Percentiles rank a stretch among this genome's conserved stretches.
phyloP scores from a whole-genome alignment of 1,284 basidiomycete species.

The Abortiporus biennis region DNA sequence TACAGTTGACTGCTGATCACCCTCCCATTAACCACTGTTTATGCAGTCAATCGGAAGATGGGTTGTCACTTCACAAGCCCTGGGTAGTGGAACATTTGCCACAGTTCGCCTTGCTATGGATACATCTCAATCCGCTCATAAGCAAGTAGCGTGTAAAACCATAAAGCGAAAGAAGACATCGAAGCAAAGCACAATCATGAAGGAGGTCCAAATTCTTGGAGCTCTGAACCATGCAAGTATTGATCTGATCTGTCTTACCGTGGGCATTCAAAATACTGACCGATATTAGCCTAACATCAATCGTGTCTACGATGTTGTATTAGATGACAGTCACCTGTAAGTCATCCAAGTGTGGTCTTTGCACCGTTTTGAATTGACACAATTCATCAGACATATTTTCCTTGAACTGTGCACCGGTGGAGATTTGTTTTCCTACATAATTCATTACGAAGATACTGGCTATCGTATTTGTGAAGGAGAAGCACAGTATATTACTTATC shows the following conservation, averaged over 20 bases:
- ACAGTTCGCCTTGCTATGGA: conserved; percentile 75
- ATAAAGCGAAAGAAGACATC: conserved; percentile 54
- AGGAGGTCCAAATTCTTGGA: conserved; percentile 71
- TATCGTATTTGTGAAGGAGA: conserved; percentile 68
- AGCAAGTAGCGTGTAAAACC: conserved; percentile 82
- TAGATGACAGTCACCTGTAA: conserved; percentile 57
- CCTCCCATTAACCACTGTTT: conserved; percentile 5
- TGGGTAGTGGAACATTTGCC: conserved; percentile 78
- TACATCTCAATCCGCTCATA: conserved; percentile 33
- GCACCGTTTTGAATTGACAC: conserved; percentile 2
- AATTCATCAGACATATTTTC: conserved; percentile 60
- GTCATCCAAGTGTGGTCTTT: conserved; percentile 13
- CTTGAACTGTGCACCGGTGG: conserved; percentile 71
- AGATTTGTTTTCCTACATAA: conserved; percentile 76
- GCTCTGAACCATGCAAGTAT: conserved; percentile 59
- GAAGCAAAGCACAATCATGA: conserved; percentile 59
- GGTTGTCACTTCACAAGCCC: conserved; percentile 65
- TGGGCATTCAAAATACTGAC: neutral
- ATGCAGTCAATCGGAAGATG: conserved; percentile 51
- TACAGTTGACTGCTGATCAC: neutral
- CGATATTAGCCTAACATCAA: conserved; percentile 73
- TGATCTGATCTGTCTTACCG: neutral
- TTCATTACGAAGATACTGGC: conserved; percentile 46
- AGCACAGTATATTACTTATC: conserved; percentile 79
- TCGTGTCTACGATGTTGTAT: conserved; percentile 63